A percentile compares a stretch with the other conserved stretches of the same genome.
phyloP scores from a whole-genome alignment of 2,329 filamentous ascomycete genomes.

The Verticillium nubilum region DNA sequence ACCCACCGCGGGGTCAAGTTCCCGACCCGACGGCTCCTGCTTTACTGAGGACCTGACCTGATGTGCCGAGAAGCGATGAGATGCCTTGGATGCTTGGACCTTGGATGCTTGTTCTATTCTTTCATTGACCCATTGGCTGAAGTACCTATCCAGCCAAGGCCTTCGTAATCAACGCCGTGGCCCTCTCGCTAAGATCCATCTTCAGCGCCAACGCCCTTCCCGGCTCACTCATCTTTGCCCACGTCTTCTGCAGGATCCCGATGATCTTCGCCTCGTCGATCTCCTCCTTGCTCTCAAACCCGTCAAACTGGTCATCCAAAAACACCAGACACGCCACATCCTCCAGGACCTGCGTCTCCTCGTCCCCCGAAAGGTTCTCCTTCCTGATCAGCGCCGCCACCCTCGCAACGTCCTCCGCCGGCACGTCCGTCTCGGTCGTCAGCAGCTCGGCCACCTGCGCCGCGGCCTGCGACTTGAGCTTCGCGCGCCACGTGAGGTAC shows the following conservation, averaged over 20 bases:
- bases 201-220: conserved; percentile 60
- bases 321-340: conserved; percentile 86
- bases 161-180: conserved; percentile 55
- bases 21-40: too few species aligned
- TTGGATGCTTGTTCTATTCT: too few species aligned
- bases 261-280: conserved; percentile 73
- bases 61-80: too few species aligned
- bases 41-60: too few species aligned
- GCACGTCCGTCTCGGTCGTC: conserved; percentile 25
- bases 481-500: conserved; percentile 75
- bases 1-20: too few species aligned
- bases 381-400: conserved; percentile 73
- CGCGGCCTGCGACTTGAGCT: conserved; percentile 62
- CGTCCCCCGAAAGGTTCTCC: conserved; percentile 57
- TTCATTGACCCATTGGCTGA: too few species aligned
- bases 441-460: conserved; percentile 50
- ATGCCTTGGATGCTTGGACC: too few species aligned
- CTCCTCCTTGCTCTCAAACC: conserved; percentile 62
- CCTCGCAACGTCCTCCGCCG: conserved; percentile 48
- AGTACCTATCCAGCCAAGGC: conserved; percentile 38
- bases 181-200: conserved; percentile 60
- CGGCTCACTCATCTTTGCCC: conserved; percentile 65
- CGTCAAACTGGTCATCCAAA: conserved; percentile 79
- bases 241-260: conserved; percentile 65
- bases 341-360: conserved; percentile 70